Evolutionary conservation across 345 rosid species (phyloP).

Genomic region (Cardiospermum halicacabum): DNA sequence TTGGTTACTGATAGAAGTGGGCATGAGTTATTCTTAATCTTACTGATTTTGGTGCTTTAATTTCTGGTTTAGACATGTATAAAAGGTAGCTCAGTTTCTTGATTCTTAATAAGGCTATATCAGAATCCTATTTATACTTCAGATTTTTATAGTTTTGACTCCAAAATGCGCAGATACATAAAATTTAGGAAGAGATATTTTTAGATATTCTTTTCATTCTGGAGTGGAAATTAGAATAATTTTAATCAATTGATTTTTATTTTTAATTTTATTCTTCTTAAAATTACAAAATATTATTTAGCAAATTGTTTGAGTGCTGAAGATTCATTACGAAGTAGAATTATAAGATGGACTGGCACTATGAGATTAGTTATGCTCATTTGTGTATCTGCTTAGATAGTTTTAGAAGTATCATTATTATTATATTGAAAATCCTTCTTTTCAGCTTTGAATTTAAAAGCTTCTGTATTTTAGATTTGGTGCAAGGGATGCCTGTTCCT

Average conservation of each 20-base stretch:
- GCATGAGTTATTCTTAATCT: not conserved
- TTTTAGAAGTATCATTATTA: not conserved
- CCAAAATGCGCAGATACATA: too few species aligned
- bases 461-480: not conserved
- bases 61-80: not conserved
- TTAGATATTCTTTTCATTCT: too few species aligned
- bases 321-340: not conserved
- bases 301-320: not conserved
- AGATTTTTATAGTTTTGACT: too few species aligned
- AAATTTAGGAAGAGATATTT: too few species aligned
- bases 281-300: not conserved
- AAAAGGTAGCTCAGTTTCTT: not conserved
- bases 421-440: not conserved
- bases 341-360: not conserved
- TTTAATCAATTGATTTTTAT: too few species aligned
- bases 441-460: not conserved
- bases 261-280: too few species aligned
- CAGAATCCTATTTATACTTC: too few species aligned
- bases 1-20: not conserved
- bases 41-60: not conserved
- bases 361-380: not conserved
- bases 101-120: not conserved
- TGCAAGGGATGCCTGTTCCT: not conserved
- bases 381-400: not conserved
- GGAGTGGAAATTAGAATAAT: too few species aligned